Evolutionary conservation across 257 asterid genomes (phyloP).

Genomic region (Cordia subcordata): DNA sequence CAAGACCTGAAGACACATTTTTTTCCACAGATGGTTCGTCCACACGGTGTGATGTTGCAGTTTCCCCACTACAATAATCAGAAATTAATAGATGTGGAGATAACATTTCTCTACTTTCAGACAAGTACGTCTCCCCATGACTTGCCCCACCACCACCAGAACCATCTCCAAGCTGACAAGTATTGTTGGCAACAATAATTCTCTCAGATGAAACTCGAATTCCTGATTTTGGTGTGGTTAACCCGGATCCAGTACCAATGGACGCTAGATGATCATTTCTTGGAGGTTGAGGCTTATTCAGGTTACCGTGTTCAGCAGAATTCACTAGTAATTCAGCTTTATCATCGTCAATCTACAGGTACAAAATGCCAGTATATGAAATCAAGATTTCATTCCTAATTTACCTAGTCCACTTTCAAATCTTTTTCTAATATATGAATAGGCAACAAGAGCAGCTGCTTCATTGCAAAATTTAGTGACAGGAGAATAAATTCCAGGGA

Average conservation of each 20-base stretch:
- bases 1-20: constrained; percentile 10
- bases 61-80: constrained; percentile 18
- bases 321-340: constrained; percentile 58
- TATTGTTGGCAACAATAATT: not conserved
- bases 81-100: constrained; percentile 13
- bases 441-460: no score
- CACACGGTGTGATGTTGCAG: constrained; percentile 40
- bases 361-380: constrained; percentile 17
- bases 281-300: constrained; percentile 37
- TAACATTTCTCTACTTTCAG: constrained; percentile 49
- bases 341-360: constrained; percentile 69
- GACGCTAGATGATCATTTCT: constrained; percentile 31
- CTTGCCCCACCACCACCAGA: constrained; percentile 30
- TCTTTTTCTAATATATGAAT: no score
- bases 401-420: no score
- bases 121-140: constrained; percentile 42
- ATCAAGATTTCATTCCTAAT: constrained; percentile 1
- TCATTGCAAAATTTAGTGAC: no score
- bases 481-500: no score
- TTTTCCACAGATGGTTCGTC: constrained; percentile 29
- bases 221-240: constrained; percentile 29
- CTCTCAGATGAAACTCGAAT: constrained; percentile 38
- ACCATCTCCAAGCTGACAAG: constrained; percentile 2
- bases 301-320: constrained; percentile 38
- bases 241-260: constrained; percentile 28